Conservation (phyloP, 225 moss, liverwort and hornwort species). For the Sphagnum contortum region DNA sequence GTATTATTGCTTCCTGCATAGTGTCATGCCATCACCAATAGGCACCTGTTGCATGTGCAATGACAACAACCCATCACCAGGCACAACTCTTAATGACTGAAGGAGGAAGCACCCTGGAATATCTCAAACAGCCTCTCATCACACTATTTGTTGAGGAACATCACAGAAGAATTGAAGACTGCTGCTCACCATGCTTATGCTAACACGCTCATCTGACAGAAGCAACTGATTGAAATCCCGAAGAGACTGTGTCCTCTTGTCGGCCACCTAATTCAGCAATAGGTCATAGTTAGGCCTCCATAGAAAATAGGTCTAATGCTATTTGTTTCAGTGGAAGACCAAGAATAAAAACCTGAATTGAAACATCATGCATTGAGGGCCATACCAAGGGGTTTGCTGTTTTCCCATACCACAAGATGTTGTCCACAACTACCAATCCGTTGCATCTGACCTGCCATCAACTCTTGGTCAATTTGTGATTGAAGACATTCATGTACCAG, state of each 20-base stretch:
- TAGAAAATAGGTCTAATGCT: no score
- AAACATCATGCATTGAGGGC: neutral
- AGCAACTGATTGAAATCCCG: conserved; percentile 73
- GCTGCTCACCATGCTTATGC: conserved; percentile 52
- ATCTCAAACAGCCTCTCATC: no score
- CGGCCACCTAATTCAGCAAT: conserved; percentile 31
- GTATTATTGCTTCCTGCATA: conserved; percentile 68
- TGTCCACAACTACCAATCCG: conserved; percentile 83
- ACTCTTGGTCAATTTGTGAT: no score
- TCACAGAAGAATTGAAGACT: no score
- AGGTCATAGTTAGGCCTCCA: no score
- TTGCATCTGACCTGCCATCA: conserved; percentile 65
- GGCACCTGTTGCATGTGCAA: conserved; percentile 46
- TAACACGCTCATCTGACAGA: conserved; percentile 54
- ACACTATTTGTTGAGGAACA: no score
- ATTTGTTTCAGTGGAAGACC: no score
- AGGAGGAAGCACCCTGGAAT: no score
- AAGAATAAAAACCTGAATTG: no score
- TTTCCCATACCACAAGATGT: conserved; percentile 89
- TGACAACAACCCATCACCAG: no score
- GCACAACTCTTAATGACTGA: no score
- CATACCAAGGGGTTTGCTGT: conserved; percentile 73
- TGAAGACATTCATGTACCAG: no score
- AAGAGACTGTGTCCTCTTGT: conserved; percentile 59
- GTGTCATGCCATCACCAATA: conserved; percentile 89